Evolutionary conservation across 2,329 filamentous ascomycete genomes (phyloP), one percentile per base, ranked within the genome.

Genomic region (Sclerotinia subarctica): DNA sequence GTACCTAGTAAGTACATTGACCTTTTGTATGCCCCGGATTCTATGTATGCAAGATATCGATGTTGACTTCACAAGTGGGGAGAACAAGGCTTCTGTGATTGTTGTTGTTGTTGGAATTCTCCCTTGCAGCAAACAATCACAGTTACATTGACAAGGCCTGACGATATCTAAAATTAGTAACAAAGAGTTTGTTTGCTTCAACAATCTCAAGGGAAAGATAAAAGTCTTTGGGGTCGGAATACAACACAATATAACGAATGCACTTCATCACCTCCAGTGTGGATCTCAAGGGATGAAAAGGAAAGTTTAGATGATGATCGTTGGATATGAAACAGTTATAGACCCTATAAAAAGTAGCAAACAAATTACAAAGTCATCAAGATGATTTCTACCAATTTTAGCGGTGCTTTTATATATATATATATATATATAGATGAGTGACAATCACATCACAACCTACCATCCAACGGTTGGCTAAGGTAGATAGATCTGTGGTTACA

Each of bases 61-160:
- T 38, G 35, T 38, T 35, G 52, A 54, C 52, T 54, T 35, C 52
- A 54, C 52, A 54, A 54, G 52, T 54, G 52, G 52, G 52, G 29
- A 54, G 52, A 24, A 57, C 53, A 57, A 57, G 53, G 53, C 53
- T 38, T 6, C 38, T 32, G 6, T 49, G 47, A 21, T 49, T 19
- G 53, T 7, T 35, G 19, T 49, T 19, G 53, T 7, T 35, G 19
- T 54, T 56, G 53, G n/a, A n/a, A 56, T 57, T 32, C 2, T 38
- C 21, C 32, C 53, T 57, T 38, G 53, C 32, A 57, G 53, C 53
- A 42, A 38, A 56, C 32, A 54, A 35, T 35, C 53, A 57, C 32
- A 42, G 35, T n/a, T 32, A 57, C 54, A 57, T 57, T 57, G 32
- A 38, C 32, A 42, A 38, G 35, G 5, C 11, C 21, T 42, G n/a